These are phyloP conservation scores for Aspergillus leporis DNA, from an alignment of 495 filamentous ascomycete genomes.

Conservation along the genomic window DNA sequence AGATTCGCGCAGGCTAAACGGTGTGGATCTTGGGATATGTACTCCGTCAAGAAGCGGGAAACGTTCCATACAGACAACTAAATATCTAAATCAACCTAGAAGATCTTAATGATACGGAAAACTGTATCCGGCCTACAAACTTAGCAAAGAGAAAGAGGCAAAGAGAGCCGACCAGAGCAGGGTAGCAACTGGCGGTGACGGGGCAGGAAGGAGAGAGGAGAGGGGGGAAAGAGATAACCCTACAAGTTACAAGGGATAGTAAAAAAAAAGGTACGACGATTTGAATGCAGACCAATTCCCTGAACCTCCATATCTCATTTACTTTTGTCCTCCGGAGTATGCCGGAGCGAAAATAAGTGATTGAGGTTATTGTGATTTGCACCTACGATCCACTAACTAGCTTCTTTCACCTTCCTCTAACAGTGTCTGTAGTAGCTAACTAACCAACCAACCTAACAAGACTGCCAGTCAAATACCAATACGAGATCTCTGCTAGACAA, in stretches of 20 bases:
- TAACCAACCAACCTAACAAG: neutral
- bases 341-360: neutral
- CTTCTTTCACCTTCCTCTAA: neutral
- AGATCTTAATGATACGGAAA: neutral
- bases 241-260: neutral
- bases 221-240: constrained; percentile 2
- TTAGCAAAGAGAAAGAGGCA: constrained; percentile 3
- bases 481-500: constrained; percentile 21
- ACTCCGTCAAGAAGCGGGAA: constrained; percentile 17
- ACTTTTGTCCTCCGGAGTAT: constrained; percentile 4
- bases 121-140: neutral
- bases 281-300: constrained; percentile 9
- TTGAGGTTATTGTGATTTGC: constrained; percentile 6
- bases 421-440: constrained; percentile 3
- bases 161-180: neutral
- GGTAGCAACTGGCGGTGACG: constrained; percentile 20
- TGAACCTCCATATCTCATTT: neutral
- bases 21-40: constrained; percentile 25
- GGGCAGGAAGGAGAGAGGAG: neutral
- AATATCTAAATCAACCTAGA: constrained; percentile 8
- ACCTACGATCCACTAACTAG: constrained; percentile 6
- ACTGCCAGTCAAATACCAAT: constrained; percentile 8
- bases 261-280: neutral
- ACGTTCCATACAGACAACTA: constrained; percentile 21
- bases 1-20: constrained; percentile 26